Base-by-base conservation (phyloP, 202 grass and related monocot genomes). In the Panicum hallii region DNA sequence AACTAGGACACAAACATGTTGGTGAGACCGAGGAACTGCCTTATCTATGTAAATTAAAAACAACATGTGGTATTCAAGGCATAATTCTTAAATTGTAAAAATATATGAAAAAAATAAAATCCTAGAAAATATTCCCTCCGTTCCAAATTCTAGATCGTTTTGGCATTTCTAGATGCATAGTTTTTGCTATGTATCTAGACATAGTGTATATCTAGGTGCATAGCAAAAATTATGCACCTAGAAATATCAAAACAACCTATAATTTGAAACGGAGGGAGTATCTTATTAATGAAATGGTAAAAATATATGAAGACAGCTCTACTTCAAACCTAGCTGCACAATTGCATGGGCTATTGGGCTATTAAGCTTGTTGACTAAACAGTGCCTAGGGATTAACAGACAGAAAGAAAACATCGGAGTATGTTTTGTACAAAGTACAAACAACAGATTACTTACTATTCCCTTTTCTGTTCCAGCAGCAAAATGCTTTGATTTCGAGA, bases 401-500 rank as follows among this genome's bases (percentile, higher is more conserved):
- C 48, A 56, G 4, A 61, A 78, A 58, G 70, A 65, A 4, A 49
- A 36, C 10, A 47, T 13, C 10, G 2, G 5, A 79, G 19, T 64
- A 79, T 14, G 19, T 46, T 46, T 44, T 75, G 53, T 46, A 67
- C 17, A 48, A 63, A 61, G 53, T 46, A 67, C 17, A 48, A 63
- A 61, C 10, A 67, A 75, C 45, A 85, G 36, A 76, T 43, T 74
- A 81, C 97, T 94, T 91, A 99, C 97, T 70, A 92, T 84, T 89
- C 97, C 97, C 85, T 97, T 93, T 69, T 92, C 88, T 13, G 97
- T 99, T 67, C 93, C 97, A 79, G 89, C 90, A 88, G 92, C 90
- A 89, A 94, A 64, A 93, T 74, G 77, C 77, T 93, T 99, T 17
- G 68, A 92, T 75, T 90, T 87, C 57, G 85, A 83, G 86, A 96